Evolutionary conservation across 2,329 filamentous ascomycete genomes (phyloP), one percentile per base, ranked within the genome.

Genomic region (Fusarium bulbicola): DNA sequence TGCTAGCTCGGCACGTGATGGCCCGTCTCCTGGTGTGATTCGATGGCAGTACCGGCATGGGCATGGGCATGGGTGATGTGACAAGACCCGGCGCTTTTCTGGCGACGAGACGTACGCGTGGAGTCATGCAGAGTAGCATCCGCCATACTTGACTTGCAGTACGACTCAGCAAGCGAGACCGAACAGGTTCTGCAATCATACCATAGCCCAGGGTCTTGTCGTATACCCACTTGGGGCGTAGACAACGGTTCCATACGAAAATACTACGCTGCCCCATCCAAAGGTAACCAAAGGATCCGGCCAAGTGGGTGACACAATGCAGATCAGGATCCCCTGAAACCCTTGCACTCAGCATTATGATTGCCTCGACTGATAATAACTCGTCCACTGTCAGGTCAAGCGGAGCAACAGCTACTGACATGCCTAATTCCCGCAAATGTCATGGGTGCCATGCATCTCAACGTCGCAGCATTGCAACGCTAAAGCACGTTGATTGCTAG

Each of bases 271-370:
- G 39, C 18, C 15, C 21, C 28, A 50, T n/a, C n/a, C 8, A 7
- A 39, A 20, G 13, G 53, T 24, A 30, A 37, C 47, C 28, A 28
- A 21, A 45, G 57, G 36, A 53, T 45, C 66, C 65, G 56, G 42
- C 28, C 20, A 54, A 18, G 30, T 36, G 42, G n/a, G 34, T 68
- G 66, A 57, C 66, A 68, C 39, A 42, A 68, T 46, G 57, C 18
- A 68, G 42, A 68, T 68, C 66, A 56, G 46, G 64, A 30, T 49
- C 39, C 63, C 53, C 53, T 67, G 53, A 53, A 47, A 47, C 40
- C 26, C 37, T 56, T 68, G 57, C 64, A 57, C 18, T 34, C 0
- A 34, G 32, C 32, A 4, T 34, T 34, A 34, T 50, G 40, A 56
- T 30, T 16, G 16, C 11, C 11, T 62, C 49, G 24, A 68, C 49